phyloP scores from a whole-genome alignment of 2,329 filamentous ascomycete species.

The Sporothrix phasma region DNA sequence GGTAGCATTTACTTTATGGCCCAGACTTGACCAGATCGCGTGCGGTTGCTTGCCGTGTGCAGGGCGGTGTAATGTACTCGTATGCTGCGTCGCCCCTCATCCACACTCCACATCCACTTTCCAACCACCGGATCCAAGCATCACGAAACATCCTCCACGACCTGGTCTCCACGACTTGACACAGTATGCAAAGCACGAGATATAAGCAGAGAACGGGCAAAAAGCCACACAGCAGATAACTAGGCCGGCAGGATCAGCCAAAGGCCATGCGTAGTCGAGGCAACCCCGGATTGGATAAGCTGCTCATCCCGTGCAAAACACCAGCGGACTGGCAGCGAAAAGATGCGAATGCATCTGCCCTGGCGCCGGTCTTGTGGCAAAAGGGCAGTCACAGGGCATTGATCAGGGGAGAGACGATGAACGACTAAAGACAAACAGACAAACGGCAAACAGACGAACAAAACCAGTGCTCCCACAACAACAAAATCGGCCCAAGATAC shows the following conservation, averaged over 20 bases:
- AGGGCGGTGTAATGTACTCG: too few relatives aligned
- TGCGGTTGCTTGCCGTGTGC: background rate
- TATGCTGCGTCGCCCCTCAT: background rate
- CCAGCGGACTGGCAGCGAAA: background rate
- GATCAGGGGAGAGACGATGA: background rate
- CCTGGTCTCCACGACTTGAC: background rate
- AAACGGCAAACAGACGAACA: background rate
- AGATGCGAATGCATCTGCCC: too few relatives aligned
- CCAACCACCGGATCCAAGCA: background rate
- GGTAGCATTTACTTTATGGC: background rate
- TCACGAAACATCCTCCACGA: background rate
- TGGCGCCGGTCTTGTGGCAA: background rate
- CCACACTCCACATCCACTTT: too few relatives aligned
- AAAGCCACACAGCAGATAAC: background rate
- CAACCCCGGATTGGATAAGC: slow-evolving; percentile 4
- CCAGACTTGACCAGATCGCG: background rate
- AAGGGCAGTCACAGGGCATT: background rate
- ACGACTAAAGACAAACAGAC: background rate
- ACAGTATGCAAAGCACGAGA: background rate
- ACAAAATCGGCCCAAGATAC: background rate
- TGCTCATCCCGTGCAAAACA: background rate
- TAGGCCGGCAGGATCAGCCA: background rate
- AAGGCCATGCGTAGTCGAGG: background rate
- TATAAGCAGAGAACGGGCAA: background rate
- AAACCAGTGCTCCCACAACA: background rate